Conservation (phyloP, 106 monocot species). For the Dendrobium huoshanense region DNA sequence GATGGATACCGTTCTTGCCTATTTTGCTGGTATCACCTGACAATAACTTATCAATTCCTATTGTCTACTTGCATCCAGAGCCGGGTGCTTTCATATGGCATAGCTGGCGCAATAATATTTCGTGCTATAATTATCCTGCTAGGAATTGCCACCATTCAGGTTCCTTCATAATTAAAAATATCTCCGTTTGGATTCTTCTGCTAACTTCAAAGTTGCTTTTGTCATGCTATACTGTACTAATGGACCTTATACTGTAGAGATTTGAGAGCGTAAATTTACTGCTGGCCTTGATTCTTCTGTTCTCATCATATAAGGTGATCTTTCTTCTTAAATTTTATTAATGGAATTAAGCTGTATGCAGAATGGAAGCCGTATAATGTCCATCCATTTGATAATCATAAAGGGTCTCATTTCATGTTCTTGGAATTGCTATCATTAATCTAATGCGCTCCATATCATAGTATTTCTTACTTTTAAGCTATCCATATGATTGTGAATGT, state of each 20-base stretch:
- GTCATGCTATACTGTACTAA: slow-evolving; percentile 12
- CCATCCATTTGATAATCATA: not conserved
- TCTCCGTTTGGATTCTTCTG: not conserved
- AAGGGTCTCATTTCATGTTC: not conserved
- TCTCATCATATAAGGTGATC: slow-evolving; percentile 81
- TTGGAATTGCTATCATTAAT: not conserved
- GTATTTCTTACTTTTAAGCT: not conserved
- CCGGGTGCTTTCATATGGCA: slow-evolving; percentile 92
- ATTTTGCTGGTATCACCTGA: not conserved
- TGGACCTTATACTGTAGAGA: slow-evolving; percentile 38
- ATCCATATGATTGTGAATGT: too few species aligned
- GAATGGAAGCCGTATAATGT: not conserved
- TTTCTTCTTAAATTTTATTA: slow-evolving; percentile 8
- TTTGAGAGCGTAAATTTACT: slow-evolving; percentile 90
- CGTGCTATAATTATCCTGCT: slow-evolving; percentile 90
- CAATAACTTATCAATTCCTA: not conserved
- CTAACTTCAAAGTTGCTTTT: not conserved
- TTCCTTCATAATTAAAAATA: slow-evolving; percentile 7
- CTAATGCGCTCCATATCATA: not conserved
- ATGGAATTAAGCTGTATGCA: not conserved
- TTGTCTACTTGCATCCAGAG: slow-evolving; percentile 29
- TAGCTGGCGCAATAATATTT: slow-evolving; percentile 92
- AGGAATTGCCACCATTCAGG: slow-evolving; percentile 87
- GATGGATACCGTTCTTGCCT: not conserved
- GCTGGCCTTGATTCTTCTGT: slow-evolving; percentile 80